Conservation (phyloP, 192 early-diverging fungal genomes). For the Geranomyces michiganensis region DNA sequence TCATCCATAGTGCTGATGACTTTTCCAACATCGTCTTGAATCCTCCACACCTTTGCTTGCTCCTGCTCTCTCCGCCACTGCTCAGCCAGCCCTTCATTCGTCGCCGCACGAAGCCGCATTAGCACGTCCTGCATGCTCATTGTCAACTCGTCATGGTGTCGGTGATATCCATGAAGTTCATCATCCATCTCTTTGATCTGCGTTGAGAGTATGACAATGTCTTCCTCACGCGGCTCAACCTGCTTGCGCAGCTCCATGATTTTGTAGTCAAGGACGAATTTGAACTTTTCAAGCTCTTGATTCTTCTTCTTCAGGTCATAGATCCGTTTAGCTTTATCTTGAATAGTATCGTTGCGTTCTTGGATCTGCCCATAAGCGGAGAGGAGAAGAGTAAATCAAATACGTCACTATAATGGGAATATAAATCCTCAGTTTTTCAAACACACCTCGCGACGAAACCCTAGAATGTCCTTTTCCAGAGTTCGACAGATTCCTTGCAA, state of each 20-base stretch:
- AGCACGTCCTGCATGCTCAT: slow-evolving; percentile 58
- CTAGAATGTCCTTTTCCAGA: slow-evolving; percentile 68
- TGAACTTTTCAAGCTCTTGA: slow-evolving; percentile 72
- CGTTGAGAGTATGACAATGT: slow-evolving; percentile 59
- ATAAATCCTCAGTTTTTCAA: no score
- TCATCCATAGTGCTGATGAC: slow-evolving; percentile 58
- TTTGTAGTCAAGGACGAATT: slow-evolving; percentile 70
- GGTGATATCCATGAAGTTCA: slow-evolving; percentile 61
- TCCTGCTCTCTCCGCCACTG: slow-evolving; percentile 32
- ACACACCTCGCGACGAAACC: slow-evolving; percentile 67
- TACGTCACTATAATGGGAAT: no score
- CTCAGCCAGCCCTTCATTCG: slow-evolving; percentile 58
- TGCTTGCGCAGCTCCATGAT: slow-evolving; percentile 68
- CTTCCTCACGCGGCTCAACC: slow-evolving; percentile 64
- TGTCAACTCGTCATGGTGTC: slow-evolving; percentile 55
- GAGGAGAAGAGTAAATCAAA: no score
- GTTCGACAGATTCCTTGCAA: slow-evolving; percentile 60
- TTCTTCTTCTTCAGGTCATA: slow-evolving; percentile 72
- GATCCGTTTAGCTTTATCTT: slow-evolving; percentile 67
- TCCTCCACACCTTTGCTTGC: slow-evolving; percentile 45
- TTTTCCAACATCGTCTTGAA: slow-evolving; percentile 60
- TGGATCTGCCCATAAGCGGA: slow-evolving; percentile 64
- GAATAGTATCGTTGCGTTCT: slow-evolving; percentile 66
- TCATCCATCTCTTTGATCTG: slow-evolving; percentile 70
- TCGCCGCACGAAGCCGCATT: slow-evolving; percentile 57